Evolutionary conservation across 2,329 filamentous ascomycete genomes (phyloP).

Genomic region (Periconia digitata): DNA sequence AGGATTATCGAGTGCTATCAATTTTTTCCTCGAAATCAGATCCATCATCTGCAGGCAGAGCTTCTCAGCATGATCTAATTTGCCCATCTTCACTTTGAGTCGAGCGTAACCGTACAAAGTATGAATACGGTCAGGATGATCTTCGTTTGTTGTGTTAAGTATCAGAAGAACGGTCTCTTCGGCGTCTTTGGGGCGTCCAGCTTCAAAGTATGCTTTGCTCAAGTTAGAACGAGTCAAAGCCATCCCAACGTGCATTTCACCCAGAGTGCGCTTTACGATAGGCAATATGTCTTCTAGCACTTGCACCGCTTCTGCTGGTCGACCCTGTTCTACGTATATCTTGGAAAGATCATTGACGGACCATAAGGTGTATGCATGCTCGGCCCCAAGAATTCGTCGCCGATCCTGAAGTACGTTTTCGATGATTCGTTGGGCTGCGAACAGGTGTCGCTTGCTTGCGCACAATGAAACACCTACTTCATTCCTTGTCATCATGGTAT

Average conservation of each 20-base stretch:
- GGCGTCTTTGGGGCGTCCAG: constrained; percentile 17
- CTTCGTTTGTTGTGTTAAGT: constrained; percentile 8
- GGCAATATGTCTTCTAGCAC: constrained; percentile 17
- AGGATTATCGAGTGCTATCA: constrained; percentile 6
- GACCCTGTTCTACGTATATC: constrained; percentile 20
- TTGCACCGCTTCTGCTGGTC: constrained; percentile 19
- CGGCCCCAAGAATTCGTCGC: constrained; percentile 22
- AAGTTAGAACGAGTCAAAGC: constrained; percentile 31
- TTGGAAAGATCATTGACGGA: constrained; percentile 29
- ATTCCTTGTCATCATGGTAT: constrained; percentile 22
- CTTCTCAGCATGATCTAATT: constrained; percentile 15
- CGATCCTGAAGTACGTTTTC: constrained; percentile 19
- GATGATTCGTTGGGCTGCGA: constrained; percentile 8
- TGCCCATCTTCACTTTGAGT: constrained; percentile 14
- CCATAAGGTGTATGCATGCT: constrained; percentile 31
- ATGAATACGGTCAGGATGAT: constrained; percentile 22
- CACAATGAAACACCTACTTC: constrained; percentile 20
- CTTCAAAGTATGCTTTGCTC: constrained; percentile 21
- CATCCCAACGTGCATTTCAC: constrained; percentile 23
- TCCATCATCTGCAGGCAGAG: constrained; percentile 15
- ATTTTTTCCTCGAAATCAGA: constrained; percentile 5
- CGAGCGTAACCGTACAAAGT: constrained; percentile 20
- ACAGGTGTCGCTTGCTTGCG: constrained; percentile 12
- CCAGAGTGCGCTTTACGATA: constrained; percentile 22
- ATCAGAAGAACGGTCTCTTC: constrained; percentile 15